These are phyloP conservation scores for Paramecium caudatum DNA, from an alignment of 73 alveolate species.

Conservation along the genomic window DNA sequence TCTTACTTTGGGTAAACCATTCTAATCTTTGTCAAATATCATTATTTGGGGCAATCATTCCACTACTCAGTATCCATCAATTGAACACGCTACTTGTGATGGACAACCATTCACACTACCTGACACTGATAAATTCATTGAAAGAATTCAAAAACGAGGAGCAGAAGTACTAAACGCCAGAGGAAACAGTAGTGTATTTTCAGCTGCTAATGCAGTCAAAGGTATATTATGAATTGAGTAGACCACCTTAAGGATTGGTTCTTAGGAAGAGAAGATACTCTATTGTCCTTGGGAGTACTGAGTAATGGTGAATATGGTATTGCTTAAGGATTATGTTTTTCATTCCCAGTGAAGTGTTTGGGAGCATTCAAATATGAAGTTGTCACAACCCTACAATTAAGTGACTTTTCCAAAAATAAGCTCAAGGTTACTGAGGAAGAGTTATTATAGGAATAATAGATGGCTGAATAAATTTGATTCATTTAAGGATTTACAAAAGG, in stretches of 20 bases:
- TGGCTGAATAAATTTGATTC: slow-evolving; percentile 61
- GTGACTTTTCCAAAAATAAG: slow-evolving; percentile 76
- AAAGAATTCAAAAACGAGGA: slow-evolving; percentile 91
- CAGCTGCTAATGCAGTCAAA: slow-evolving; percentile 94
- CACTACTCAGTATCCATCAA: slow-evolving; percentile 82
- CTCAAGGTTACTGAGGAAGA: slow-evolving; percentile 79
- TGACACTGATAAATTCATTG: slow-evolving; percentile 72
- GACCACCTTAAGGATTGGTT: slow-evolving; percentile 94
- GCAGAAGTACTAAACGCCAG: slow-evolving; percentile 89
- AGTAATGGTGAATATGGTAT: slow-evolving; percentile 85
- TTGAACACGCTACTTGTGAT: slow-evolving; percentile 73
- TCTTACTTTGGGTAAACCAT: slow-evolving; percentile 72
- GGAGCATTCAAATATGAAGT: slow-evolving; percentile 83
- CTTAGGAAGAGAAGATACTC: slow-evolving; percentile 84
- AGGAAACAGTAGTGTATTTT: slow-evolving; percentile 85
- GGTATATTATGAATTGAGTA: slow-evolving; percentile 4
- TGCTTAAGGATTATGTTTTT: slow-evolving; percentile 83
- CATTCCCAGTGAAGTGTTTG: slow-evolving; percentile 90
- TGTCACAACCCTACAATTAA: slow-evolving; percentile 79
- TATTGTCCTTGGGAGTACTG: slow-evolving; percentile 88
- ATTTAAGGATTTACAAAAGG: background rate
- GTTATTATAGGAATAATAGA: slow-evolving; percentile 78
- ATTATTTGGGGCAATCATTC: slow-evolving; percentile 95
- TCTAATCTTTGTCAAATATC: slow-evolving; percentile 77
- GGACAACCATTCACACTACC: slow-evolving; percentile 1